These are phyloP conservation scores for Ceratobasidium sp. DNA, from an alignment of 1,284 basidiomycete species.

Conservation along the genomic window DNA sequence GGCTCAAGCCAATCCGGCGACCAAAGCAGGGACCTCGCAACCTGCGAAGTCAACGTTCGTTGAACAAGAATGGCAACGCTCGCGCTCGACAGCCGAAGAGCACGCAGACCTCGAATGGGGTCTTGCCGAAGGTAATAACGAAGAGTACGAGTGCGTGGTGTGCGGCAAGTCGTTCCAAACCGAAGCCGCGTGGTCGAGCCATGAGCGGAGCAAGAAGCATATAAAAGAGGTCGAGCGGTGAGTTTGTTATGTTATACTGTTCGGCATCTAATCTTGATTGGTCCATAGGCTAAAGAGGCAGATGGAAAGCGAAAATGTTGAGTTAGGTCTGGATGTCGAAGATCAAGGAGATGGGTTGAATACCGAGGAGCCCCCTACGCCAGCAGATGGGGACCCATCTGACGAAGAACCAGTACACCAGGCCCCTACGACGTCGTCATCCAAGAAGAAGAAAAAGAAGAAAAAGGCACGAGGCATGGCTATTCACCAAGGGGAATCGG, in stretches of 20 bases:
- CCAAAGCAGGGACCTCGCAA: not conserved
- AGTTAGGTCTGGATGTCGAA: constrained; percentile 56
- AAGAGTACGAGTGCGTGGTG: constrained; percentile 95
- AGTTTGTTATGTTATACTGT: constrained; percentile 36
- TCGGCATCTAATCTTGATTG: not conserved
- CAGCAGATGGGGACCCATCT: constrained; percentile 39
- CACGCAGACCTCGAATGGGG: constrained; percentile 61
- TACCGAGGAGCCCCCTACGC: constrained; percentile 42
- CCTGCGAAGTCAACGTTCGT: constrained; percentile 58
- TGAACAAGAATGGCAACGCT: constrained; percentile 85
- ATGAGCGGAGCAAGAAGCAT: constrained; percentile 96
- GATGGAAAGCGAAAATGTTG: constrained; percentile 80
- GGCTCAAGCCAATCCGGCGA: not conserved
- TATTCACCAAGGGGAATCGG: constrained; percentile 14
- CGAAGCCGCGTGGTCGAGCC: constrained; percentile 95
- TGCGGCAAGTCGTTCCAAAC: constrained; percentile 91
- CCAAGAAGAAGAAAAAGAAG: constrained; percentile 44
- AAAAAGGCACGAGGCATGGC: constrained; percentile 39
- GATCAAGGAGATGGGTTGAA: constrained; percentile 44
- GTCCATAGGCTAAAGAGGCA: constrained; percentile 62
- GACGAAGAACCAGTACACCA: constrained; percentile 1
- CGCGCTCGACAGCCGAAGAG: constrained; percentile 51
- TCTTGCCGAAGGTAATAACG: constrained; percentile 73
- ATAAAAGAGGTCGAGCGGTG: constrained; percentile 81
- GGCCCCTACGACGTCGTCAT: constrained; percentile 44